phyloP scores from a whole-genome alignment of 176 grass and related monocot species.

The Oryza coarctata region DNA sequence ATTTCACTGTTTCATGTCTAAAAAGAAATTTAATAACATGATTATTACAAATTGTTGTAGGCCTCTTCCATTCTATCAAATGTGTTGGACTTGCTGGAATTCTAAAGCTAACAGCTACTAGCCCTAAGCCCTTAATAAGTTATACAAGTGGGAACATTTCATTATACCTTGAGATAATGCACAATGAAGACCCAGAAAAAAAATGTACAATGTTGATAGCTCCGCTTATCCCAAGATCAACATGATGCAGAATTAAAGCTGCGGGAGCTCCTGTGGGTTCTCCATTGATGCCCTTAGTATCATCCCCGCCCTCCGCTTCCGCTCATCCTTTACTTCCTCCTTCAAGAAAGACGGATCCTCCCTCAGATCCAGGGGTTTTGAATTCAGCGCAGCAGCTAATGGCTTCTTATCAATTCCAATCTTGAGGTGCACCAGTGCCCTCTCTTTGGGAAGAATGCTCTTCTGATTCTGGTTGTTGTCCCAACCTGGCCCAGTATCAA shows the following conservation, averaged over 20 bases:
- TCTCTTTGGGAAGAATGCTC: constrained; percentile 56
- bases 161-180: constrained; percentile 41
- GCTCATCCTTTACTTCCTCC: constrained; percentile 73
- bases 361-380: constrained; percentile 44
- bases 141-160: background rate
- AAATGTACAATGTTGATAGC: constrained; percentile 24
- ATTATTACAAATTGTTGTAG: background rate
- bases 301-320: constrained; percentile 72
- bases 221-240: constrained; percentile 14
- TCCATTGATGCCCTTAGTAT: constrained; percentile 83
- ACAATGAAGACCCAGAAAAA: constrained; percentile 16
- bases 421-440: constrained; percentile 58
- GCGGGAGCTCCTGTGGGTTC: constrained; percentile 52
- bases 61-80: background rate
- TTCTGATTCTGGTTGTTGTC: constrained; percentile 43
- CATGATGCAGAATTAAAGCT: constrained; percentile 42
- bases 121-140: background rate
- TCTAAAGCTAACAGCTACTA: background rate
- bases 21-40: background rate
- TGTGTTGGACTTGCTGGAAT: background rate
- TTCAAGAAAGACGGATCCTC: constrained; percentile 60
- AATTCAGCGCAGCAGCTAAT: constrained; percentile 7
- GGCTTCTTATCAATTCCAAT: constrained; percentile 59
- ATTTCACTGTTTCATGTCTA: background rate
- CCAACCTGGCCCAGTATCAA: constrained; percentile 38